A percentile compares a stretch with the other conserved stretches of the same genome.
These are phyloP conservation scores for Ogataea pini DNA, from an alignment of 805 yeast species.

Conservation along the genomic window DNA sequence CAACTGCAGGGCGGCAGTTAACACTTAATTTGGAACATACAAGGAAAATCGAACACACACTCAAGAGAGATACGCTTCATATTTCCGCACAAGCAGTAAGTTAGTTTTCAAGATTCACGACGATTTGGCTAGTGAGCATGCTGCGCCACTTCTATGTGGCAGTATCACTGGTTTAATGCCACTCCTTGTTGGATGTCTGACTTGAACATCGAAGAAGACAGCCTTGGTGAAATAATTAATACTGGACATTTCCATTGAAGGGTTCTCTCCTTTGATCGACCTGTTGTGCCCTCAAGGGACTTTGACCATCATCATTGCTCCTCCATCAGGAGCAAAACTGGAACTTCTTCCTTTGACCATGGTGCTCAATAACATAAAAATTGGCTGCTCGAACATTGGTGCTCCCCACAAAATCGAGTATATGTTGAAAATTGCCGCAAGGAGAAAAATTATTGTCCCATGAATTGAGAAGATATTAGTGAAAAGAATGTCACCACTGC, in stretches of 20 bases:
- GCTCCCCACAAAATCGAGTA: slow-evolving; percentile 64
- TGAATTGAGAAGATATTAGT: slow-evolving; percentile 59
- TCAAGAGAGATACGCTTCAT: slow-evolving; percentile 72
- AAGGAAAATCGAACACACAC: slow-evolving; percentile 33
- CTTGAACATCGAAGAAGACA: slow-evolving; percentile 17
- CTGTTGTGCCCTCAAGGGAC: slow-evolving; percentile 60
- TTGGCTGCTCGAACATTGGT: slow-evolving; percentile 63
- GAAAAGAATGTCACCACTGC: slow-evolving; percentile 56
- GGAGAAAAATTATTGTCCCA: slow-evolving; percentile 56
- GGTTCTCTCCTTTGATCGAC: slow-evolving; percentile 46
- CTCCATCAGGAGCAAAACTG: slow-evolving; percentile 7
- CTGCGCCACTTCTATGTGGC: slow-evolving; percentile 77
- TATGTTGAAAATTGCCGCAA: slow-evolving; percentile 62
- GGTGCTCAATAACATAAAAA: slow-evolving; percentile 45
- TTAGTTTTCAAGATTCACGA: slow-evolving; percentile 68
- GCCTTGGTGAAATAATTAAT: slow-evolving; percentile 50
- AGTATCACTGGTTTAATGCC: slow-evolving; percentile 76
- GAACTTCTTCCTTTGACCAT: slow-evolving; percentile 23
- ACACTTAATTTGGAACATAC: slow-evolving; percentile 39
- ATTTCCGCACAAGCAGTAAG: slow-evolving; percentile 61
- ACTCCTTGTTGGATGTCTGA: slow-evolving; percentile 41
- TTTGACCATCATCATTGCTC: slow-evolving; percentile 49
- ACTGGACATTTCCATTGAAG: slow-evolving; percentile 9
- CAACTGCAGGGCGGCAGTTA: slow-evolving; percentile 38
- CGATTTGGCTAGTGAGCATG: slow-evolving; percentile 48